Conservation (phyloP, 2,329 filamentous ascomycete species). For the Lasiodiplodia citricola region DNA sequence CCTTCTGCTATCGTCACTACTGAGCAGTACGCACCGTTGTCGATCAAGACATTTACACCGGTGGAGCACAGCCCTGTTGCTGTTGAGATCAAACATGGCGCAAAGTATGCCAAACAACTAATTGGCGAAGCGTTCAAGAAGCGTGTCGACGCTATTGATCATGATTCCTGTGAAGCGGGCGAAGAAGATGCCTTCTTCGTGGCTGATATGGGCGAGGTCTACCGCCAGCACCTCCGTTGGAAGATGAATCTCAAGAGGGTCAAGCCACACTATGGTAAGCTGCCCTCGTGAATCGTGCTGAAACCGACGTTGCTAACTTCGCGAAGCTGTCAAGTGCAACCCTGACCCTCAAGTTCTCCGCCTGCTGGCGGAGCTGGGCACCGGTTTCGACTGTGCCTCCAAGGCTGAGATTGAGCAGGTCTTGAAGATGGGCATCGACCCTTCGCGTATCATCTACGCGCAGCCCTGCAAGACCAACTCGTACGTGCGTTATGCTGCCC, state of each 20-base stretch:
- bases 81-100: constrained; percentile 50
- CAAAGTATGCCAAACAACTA: constrained; percentile 71
- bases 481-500: constrained; percentile 88
- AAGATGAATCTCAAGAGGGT: constrained; percentile 91
- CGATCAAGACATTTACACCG: constrained; percentile 39
- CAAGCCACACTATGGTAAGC: constrained; percentile 92
- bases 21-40: constrained; percentile 47
- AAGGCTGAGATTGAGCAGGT: constrained; percentile 97
- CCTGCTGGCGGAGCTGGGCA: constrained; percentile 85
- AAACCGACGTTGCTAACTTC: constrained; percentile 33
- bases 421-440: constrained; percentile 79
- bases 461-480: constrained; percentile 99
- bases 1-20: constrained; percentile 66
- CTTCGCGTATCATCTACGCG: constrained; percentile 94
- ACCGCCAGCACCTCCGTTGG: constrained; percentile 98
- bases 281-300: neutral
- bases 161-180: constrained; percentile 85
- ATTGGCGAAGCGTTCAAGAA: constrained; percentile 86
- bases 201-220: constrained; percentile 96
- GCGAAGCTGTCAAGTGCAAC: constrained; percentile 94
- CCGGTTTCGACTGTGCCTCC: constrained; percentile 97
- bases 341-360: constrained; percentile 87
- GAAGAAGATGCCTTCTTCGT: constrained; percentile 99
- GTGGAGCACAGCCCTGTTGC: constrained; percentile 21
- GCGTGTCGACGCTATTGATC: constrained; percentile 82